Evolutionary conservation across 192 early-diverging fungal species (phyloP).

Genomic region (Entomortierella parvispora): DNA sequence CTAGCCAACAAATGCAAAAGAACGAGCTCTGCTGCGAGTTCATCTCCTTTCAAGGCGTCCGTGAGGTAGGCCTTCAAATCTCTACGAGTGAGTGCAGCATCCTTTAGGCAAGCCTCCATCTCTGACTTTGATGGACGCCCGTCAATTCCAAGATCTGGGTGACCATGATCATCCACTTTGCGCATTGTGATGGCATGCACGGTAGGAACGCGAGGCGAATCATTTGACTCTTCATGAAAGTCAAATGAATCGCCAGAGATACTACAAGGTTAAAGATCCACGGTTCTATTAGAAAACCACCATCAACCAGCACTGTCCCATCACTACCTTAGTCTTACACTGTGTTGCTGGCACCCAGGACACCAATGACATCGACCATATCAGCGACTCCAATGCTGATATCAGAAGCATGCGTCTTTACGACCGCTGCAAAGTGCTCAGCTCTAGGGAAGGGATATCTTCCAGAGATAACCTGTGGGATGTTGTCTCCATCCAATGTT

Average conservation of each 20-base stretch:
- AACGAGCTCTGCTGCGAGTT: conserved; percentile 73
- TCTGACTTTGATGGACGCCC: conserved; percentile 17
- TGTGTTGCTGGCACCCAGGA: conserved; percentile 50
- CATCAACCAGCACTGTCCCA: background rate
- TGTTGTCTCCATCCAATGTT: conserved; percentile 1
- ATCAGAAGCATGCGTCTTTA: conserved; percentile 71
- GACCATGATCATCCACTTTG: conserved; percentile 47
- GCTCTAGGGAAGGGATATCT: conserved; percentile 71
- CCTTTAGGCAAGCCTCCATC: background rate
- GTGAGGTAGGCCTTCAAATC: conserved; percentile 67
- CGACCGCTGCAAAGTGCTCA: conserved; percentile 66
- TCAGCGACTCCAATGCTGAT: conserved; percentile 63
- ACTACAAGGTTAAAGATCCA: conserved; percentile 7
- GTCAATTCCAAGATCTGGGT: conserved; percentile 35
- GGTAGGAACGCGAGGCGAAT: conserved; percentile 44
- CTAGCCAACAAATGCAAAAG: conserved; percentile 74
- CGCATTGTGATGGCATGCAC: conserved; percentile 64
- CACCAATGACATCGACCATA: conserved; percentile 74
- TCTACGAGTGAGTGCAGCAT: conserved; percentile 43
- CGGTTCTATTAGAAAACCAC: too few species aligned
- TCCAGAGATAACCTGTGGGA: conserved; percentile 26
- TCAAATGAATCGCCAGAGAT: conserved; percentile 35
- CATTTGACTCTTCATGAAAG: conserved; percentile 36
- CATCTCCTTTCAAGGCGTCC: conserved; percentile 67
- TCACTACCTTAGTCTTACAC: conserved; percentile 10